These are phyloP conservation scores for Populus tomentosa DNA, from an alignment of 441 rosid species.

Conservation along the genomic window DNA sequence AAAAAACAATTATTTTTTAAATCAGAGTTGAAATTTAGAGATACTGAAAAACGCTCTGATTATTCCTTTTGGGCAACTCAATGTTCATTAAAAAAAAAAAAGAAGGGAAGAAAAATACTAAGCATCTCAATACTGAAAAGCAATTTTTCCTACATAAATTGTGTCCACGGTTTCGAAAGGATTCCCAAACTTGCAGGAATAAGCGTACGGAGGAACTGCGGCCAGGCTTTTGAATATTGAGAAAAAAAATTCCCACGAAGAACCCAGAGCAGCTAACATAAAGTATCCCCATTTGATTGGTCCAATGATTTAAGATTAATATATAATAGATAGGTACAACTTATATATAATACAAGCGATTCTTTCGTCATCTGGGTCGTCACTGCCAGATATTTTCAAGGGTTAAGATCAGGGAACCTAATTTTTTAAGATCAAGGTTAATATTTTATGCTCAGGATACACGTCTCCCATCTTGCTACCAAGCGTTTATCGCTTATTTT, in stretches of 20 bases:
- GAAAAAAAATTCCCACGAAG: slow-evolving; percentile 6
- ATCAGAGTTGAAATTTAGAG: no score
- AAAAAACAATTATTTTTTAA: no score
- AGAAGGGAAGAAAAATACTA: no score
- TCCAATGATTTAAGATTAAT: slow-evolving; percentile 23
- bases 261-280: not conserved
- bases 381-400: slow-evolving; percentile 17
- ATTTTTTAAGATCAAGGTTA: not conserved
- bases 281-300: slow-evolving; percentile 9
- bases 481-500: slow-evolving; percentile 1
- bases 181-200: slow-evolving; percentile 15
- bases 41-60: no score
- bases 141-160: not conserved
- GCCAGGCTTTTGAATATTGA: slow-evolving; percentile 22
- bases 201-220: slow-evolving; percentile 48
- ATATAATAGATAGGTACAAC: slow-evolving; percentile 7
- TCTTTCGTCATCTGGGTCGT: slow-evolving; percentile 46
- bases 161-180: not conserved
- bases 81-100: no score
- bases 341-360: slow-evolving; percentile 7
- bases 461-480: slow-evolving; percentile 15
- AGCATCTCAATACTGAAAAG: not conserved
- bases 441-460: slow-evolving; percentile 13
- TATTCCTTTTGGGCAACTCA: no score
- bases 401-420: not conserved